Base-by-base conservation (phyloP, 2,329 filamentous ascomycete species). In the Esteya vermicola region DNA sequence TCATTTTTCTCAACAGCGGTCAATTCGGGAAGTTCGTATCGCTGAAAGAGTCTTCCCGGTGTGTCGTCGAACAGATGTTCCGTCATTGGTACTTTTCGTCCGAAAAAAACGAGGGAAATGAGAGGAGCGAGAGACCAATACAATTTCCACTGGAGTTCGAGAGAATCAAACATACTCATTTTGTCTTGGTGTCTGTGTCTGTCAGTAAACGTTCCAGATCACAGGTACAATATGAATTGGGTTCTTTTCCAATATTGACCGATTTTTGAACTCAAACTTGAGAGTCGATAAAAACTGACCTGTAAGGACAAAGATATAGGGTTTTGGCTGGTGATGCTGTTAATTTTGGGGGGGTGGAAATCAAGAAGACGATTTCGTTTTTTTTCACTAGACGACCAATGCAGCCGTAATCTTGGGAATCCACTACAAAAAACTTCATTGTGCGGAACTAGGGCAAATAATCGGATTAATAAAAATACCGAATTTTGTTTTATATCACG, bases 111-210 rank as follows among this genome's bases (percentile, higher is more conserved):
- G 35, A 39, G 36, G 13, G 27, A 40, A 16, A n/a, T n/a, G 36
- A 31, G 18, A 30, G 32, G n/a, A 20, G n/a, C n/a, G n/a, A n/a
- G 33, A 27, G 34, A n/a, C 9, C n/a, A n/a, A n/a, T n/a, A n/a
- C n/a, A n/a, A n/a, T n/a, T n/a, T n/a, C n/a, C n/a, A n/a, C n/a
- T n/a, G 28, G 21, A 36, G 40, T 38, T 36, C n/a, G 33, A 23
- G 16, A 26, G 23, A 19, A 28, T 21, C 25, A 39, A 45, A 71
- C 68, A 55, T 70, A 72, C 68, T 72, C 68, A 72, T 72, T 63
- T 70, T 72, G 65, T 63, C 63, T 65, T 45, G 45, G 47, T 57
- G 50, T 58, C 43, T 46, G 36, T 10, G n/a, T 16, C 14, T n/a
- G 26, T 46, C 38, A 49, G 33, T 25, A 20, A 16, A n/a, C 18